Evolutionary conservation across 2,329 filamentous ascomycete species (phyloP), one percentile per base, ranked within the genome.

Genomic region (Phialophora tarda): DNA sequence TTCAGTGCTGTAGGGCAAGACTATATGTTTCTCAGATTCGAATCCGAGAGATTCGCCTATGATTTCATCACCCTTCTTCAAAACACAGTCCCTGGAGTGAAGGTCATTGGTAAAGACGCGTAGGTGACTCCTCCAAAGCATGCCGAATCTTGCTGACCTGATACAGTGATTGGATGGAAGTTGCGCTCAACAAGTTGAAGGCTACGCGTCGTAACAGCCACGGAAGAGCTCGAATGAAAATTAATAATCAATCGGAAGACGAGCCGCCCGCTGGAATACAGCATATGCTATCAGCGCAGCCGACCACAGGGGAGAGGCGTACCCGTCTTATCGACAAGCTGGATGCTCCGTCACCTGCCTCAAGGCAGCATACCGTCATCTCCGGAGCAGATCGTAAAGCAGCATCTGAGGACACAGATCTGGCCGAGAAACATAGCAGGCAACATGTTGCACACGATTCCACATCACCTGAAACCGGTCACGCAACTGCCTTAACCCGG

Each of bases 311-410:
- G 17, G 38, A 60, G 54, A 68, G 62, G 57, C 63, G 51, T 14
- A 50, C 23, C 12, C 65, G 69, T 28, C 51, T 57, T 3, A 62
- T 70, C 24, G 69, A 71, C 60, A 47, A n/a, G 26, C 58, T 71
- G 24, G 68, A 71, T 63, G 47, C 50, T 60, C 69, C 67, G 21
- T 32, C 23, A 57, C 38, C 32, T 28, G 23, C 11, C 24, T n/a
- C 24, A 17, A n/a, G 11, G 47, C 23, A 32, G 41, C 32, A 65
- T 44, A 44, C 58, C 28, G 26, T 62, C 17, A 61, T 64, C 14
- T 57, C 62, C 6, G 68, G 55, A n/a, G 23, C 53, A 44, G 61
- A 66, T 10, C 53, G 64, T 12, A 59, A 28, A 21, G 30, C 11
- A 17, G 24, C 28, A 21, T 24, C 2, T 38, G 6, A 11, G 24